Percentiles rank a stretch among this genome's conserved stretches.
Conservation (phyloP, 2,329 filamentous ascomycete species). For the Stachybotrys chartarum region DNA sequence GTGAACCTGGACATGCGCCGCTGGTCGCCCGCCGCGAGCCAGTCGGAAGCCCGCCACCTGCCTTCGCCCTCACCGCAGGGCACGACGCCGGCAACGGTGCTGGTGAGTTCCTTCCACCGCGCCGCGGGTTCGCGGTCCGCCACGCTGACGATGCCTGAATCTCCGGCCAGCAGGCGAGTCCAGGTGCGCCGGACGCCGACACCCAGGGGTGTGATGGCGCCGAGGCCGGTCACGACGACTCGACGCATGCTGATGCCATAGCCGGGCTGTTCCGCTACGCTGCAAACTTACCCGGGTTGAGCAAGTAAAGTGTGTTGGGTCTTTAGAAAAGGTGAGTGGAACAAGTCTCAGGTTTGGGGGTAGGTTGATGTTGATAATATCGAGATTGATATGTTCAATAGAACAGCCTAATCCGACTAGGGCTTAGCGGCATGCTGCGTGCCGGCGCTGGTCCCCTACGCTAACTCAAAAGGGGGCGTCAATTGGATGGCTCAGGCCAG, state of each 20-base stretch:
- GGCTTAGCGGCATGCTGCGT: neutral
- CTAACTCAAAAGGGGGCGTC: neutral
- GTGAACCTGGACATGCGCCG: conserved; percentile 86
- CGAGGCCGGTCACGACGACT: conserved; percentile 78
- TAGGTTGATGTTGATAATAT: neutral
- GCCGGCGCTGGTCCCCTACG: too few species aligned
- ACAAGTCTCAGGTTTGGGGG: neutral
- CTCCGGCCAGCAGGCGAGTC: conserved; percentile 69
- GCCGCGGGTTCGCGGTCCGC: conserved; percentile 47
- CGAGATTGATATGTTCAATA: neutral
- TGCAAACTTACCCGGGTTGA: neutral
- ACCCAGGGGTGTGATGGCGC: conserved; percentile 76
- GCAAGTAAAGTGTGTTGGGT: too few species aligned
- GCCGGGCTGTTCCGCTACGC: conserved; percentile 5
- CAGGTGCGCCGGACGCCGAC: conserved; percentile 74
- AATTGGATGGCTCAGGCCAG: neutral
- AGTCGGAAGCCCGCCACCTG: conserved; percentile 47
- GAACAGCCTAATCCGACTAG: neutral
- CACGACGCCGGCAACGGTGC: conserved; percentile 78
- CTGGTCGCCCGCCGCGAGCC: conserved; percentile 45
- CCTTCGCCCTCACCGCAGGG: conserved; percentile 40
- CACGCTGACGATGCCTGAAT: conserved; percentile 75
- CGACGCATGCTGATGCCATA: conserved; percentile 50
- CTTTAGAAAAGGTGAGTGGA: too few species aligned
- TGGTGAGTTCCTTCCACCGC: conserved; percentile 66